These are phyloP conservation scores for Paxillus involutus DNA, from an alignment of 768 basidiomycete genomes.

Conservation along the genomic window DNA sequence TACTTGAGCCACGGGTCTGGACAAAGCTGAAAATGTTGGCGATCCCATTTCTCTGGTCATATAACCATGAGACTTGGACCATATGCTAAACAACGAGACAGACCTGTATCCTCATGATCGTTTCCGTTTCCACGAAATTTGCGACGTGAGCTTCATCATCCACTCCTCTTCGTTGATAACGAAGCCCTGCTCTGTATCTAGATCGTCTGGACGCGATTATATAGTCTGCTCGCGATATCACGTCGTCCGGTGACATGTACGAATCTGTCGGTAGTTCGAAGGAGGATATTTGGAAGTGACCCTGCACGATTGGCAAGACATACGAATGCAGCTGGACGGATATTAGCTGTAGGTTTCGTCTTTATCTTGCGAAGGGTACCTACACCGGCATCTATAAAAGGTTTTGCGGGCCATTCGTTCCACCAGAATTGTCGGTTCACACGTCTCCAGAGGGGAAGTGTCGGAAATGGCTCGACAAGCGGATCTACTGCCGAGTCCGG, in stretches of 20 bases:
- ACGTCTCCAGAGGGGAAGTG: slow-evolving; percentile 87
- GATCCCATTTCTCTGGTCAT: slow-evolving; percentile 63
- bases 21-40: slow-evolving; percentile 85
- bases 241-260: slow-evolving; percentile 34
- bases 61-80: background rate
- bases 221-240: slow-evolving; percentile 61
- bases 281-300: slow-evolving; percentile 76
- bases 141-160: slow-evolving; percentile 93
- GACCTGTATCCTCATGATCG: slow-evolving; percentile 81
- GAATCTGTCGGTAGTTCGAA: slow-evolving; percentile 57
- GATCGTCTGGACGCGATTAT: slow-evolving; percentile 84
- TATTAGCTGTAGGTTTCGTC: background rate
- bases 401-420: slow-evolving; percentile 87
- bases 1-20: slow-evolving; percentile 90
- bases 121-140: slow-evolving; percentile 96
- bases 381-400: slow-evolving; percentile 87
- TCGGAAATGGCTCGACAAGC: slow-evolving; percentile 70
- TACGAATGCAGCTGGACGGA: slow-evolving; percentile 70
- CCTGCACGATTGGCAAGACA: slow-evolving; percentile 91
- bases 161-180: slow-evolving; percentile 93
- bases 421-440: slow-evolving; percentile 94
- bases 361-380: slow-evolving; percentile 20
- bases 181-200: slow-evolving; percentile 84
- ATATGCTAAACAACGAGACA: slow-evolving; percentile 11
- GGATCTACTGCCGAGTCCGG: slow-evolving; percentile 44